These are phyloP conservation scores for Aspergillus melleus DNA, from an alignment of 2,329 filamentous ascomycete species.

Conservation along the genomic window DNA sequence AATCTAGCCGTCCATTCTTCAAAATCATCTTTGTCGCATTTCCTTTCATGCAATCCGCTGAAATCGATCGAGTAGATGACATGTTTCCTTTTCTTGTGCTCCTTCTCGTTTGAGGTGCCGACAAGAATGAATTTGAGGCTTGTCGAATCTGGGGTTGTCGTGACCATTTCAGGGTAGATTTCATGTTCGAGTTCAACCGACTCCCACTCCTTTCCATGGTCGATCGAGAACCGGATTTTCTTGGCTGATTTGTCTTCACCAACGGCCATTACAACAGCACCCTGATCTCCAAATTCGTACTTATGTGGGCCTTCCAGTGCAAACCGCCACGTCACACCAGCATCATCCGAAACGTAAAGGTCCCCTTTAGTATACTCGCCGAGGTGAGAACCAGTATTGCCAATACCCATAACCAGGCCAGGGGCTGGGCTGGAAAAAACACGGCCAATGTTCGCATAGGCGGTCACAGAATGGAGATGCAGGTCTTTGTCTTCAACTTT, in stretches of 20 bases:
- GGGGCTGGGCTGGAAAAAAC: conserved; percentile 94
- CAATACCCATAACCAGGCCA: conserved; percentile 89
- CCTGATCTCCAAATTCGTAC: conserved; percentile 94
- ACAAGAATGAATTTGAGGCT: conserved; percentile 86
- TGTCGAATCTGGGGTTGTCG: conserved; percentile 88
- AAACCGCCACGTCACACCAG: conserved; percentile 79
- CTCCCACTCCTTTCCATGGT: conserved; percentile 86
- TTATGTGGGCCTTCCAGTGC: conserved; percentile 79
- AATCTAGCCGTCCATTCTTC: conserved; percentile 86
- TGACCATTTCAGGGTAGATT: conserved; percentile 71
- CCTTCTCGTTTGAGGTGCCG: conserved; percentile 53
- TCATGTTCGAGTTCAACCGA: conserved; percentile 68
- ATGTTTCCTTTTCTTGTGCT: conserved; percentile 52
- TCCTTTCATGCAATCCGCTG: conserved; percentile 72
- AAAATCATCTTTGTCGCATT: conserved; percentile 71
- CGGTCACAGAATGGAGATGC: conserved; percentile 90
- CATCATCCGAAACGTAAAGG: conserved; percentile 87
- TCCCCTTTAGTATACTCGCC: conserved; percentile 70
- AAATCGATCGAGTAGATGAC: conserved; percentile 81
- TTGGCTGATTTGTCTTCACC: conserved; percentile 65
- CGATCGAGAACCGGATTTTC: conserved; percentile 72
- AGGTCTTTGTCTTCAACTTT: conserved; percentile 67
- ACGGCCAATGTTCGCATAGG: conserved; percentile 76
- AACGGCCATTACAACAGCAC: conserved; percentile 82
- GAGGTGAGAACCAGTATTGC: conserved; percentile 79